Conservation (phyloP, 2,329 filamentous ascomycete genomes). For the Aspergillus japonicus region DNA sequence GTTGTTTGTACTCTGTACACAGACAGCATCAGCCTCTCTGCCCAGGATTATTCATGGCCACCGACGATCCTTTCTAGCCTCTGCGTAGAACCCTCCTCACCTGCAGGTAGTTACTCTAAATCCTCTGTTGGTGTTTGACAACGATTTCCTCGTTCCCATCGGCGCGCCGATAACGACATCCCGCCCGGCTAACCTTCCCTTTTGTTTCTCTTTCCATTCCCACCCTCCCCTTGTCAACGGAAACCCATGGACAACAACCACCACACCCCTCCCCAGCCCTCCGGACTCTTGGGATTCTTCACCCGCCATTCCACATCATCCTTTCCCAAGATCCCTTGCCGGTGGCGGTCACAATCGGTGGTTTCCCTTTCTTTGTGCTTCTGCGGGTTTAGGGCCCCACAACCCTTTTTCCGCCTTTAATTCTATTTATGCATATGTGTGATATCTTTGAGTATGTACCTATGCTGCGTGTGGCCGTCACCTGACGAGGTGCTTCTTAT, state of each 20-base stretch:
- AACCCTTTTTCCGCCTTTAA: neutral
- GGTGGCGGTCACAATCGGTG: neutral
- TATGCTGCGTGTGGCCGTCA: neutral
- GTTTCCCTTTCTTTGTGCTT: neutral
- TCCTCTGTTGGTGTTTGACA: neutral
- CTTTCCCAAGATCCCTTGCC: neutral
- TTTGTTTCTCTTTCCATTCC: neutral
- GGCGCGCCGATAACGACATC: neutral
- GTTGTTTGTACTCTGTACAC: neutral
- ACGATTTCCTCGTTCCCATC: neutral
- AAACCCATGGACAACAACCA: too few species aligned
- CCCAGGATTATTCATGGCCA: too few species aligned
- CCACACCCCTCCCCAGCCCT: neutral
- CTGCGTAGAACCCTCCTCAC: neutral
- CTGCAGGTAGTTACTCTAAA: neutral
- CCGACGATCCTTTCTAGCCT: too few species aligned
- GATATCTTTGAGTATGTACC: neutral
- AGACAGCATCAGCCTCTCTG: too few species aligned
- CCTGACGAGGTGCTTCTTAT: neutral
- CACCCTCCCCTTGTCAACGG: too few species aligned
- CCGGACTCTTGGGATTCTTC: neutral
- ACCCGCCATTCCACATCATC: neutral
- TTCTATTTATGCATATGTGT: neutral
- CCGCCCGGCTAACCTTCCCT: neutral
- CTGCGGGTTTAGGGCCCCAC: neutral